A percentile compares a stretch with the other conserved stretches of the same genome.
Conservation (phyloP, 768 basidiomycete species). For the Lactarius psammicola region DNA sequence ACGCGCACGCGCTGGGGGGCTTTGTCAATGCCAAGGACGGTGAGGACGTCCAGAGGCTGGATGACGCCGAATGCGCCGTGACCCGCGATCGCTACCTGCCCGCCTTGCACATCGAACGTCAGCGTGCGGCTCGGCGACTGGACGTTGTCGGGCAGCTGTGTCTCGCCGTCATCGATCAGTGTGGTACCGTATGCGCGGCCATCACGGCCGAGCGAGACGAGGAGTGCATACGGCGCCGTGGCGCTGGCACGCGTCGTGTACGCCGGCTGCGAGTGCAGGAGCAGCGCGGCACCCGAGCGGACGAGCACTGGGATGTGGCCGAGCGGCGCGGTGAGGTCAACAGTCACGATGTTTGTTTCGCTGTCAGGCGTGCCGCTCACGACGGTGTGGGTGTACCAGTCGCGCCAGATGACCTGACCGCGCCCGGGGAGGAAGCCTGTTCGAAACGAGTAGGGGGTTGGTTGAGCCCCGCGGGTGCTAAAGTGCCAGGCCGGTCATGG, state of each 20-base stretch:
- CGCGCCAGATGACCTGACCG: conserved; percentile 59
- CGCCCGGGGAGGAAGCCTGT: conserved; percentile 65
- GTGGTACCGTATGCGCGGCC: conserved; percentile 57
- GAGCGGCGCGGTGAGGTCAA: conserved; percentile 63
- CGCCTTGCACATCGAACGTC: conserved; percentile 41
- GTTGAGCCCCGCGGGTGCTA: neutral
- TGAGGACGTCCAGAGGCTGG: conserved; percentile 52
- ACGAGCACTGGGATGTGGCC: conserved; percentile 76
- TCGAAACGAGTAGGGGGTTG: neutral
- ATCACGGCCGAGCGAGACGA: conserved; percentile 51
- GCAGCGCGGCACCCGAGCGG: conserved; percentile 63
- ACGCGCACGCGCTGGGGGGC: conserved; percentile 12
- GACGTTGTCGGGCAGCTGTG: conserved; percentile 37
- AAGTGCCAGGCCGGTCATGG: neutral
- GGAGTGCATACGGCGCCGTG: conserved; percentile 57
- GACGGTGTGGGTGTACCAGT: conserved; percentile 68
- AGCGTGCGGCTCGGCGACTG: conserved; percentile 54
- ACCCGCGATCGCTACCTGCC: conserved; percentile 41
- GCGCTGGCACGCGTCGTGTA: conserved; percentile 71
- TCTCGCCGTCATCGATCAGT: conserved; percentile 71
- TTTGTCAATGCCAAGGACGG: conserved; percentile 49
- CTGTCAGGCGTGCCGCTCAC: conserved; percentile 40
- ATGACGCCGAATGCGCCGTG: conserved; percentile 44
- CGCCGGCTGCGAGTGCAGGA: conserved; percentile 58
- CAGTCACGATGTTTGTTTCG: conserved; percentile 36